Conservation (phyloP, 176 grass and related monocot genomes). For the Juncus inflexus region DNA sequence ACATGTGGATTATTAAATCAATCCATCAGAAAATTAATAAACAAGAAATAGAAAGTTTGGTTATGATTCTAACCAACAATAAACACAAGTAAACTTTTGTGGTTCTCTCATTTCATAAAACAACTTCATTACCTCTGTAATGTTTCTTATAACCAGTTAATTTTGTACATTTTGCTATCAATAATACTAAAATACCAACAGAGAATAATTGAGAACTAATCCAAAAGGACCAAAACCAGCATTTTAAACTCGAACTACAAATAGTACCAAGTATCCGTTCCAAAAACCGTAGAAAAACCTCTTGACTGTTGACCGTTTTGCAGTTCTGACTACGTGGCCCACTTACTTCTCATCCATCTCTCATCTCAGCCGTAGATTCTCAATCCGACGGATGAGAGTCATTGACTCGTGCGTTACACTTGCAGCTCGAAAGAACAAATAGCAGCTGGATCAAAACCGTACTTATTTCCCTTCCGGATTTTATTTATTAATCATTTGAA, state of each 20-base stretch:
- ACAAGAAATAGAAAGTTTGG: too few species aligned
- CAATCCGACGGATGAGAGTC: conserved; percentile 2
- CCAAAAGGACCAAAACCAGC: too few species aligned
- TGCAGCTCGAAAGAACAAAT: conserved; percentile 16
- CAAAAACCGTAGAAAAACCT: background rate
- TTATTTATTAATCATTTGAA: background rate
- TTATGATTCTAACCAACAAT: too few species aligned
- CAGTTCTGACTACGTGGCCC: conserved; percentile 1
- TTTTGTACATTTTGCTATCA: too few species aligned
- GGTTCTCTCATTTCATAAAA: too few species aligned
- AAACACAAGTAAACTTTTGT: too few species aligned
- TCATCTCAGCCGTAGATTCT: background rate
- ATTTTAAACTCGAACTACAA: background rate
- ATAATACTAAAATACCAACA: too few species aligned
- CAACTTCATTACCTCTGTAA: too few species aligned
- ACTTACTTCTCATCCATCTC: background rate
- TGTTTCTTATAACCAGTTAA: too few species aligned
- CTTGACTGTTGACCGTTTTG: conserved; percentile 4
- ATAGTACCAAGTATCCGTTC: background rate
- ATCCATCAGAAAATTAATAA: too few species aligned
- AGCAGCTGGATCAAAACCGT: background rate
- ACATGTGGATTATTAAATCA: too few species aligned
- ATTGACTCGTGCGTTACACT: conserved; percentile 6
- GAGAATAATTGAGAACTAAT: too few species aligned
- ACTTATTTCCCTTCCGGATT: background rate